Evolutionary conservation across 768 basidiomycete genomes (phyloP), one percentile per base, ranked within the genome.

Genomic region (Termitomyces titanicus): DNA sequence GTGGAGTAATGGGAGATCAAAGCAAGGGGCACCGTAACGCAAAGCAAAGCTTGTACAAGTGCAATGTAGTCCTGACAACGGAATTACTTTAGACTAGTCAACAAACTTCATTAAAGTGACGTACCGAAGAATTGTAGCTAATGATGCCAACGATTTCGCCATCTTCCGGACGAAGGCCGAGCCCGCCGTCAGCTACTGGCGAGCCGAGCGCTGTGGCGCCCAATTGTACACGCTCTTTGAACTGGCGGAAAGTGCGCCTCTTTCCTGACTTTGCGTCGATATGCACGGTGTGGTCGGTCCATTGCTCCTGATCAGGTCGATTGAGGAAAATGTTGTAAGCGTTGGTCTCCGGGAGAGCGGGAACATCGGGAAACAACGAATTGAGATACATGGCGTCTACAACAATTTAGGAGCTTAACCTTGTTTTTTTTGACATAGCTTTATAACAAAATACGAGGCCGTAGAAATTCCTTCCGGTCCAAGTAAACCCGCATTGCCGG

Each of bases 111-210:
- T 33, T 17, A 27, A 37, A 8, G 29, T 50, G 20, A 67, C 82
- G 59, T 68, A 88, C 89, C 66, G 84, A 64, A 34, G 79, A 84
- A 64, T 91, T 92, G 44, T 85, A 78, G 67, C 81, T 82, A 64
- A 89, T 77, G 15, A 92, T 80, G 6, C 86, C 89, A 18, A 89
- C 74, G 22, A 89, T 79, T 50, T 87, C 84, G 0, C 73, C 74
- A 18, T 77, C 72, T 39, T 71, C 72, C 0, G 67, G 66, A 5
- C 67, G 62, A 11, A 91, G 63, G 0, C 79, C 86, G 1, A 88
- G 70, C 0, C 89, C 86, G 0, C 86, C 86, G 17, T 77, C 65
- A 0, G 69, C 59, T 12, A 70, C 55, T 5, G 79, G 73, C n/a
- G 70, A 65, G 2, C 71, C 79, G 12, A 89, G 72, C 0, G 80